These are phyloP conservation scores for Trypanosoma lewisi DNA, from an alignment of 208 protist genomes.

Conservation along the genomic window DNA sequence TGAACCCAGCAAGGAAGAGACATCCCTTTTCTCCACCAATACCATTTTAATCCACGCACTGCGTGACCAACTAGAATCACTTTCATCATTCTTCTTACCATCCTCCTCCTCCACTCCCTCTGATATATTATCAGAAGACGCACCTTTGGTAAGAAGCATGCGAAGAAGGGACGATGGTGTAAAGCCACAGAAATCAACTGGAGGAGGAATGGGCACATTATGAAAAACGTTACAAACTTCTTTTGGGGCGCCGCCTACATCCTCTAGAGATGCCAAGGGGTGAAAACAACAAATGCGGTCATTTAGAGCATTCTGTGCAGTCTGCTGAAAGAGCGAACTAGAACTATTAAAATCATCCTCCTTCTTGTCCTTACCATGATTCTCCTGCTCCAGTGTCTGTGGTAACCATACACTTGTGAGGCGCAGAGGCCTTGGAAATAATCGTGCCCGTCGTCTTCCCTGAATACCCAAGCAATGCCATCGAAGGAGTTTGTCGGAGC, in stretches of 20 bases:
- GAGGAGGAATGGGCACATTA: neutral
- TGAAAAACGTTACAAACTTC: neutral
- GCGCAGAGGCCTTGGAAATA: slow-evolving; percentile 47
- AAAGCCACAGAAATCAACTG: slow-evolving; percentile 21
- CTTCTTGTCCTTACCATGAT: neutral
- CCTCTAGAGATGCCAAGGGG: neutral
- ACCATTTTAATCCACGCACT: slow-evolving; percentile 23
- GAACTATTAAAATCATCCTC: neutral
- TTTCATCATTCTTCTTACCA: neutral
- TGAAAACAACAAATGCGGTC: slow-evolving; percentile 10
- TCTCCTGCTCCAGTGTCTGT: neutral
- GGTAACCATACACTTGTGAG: slow-evolving; percentile 41
- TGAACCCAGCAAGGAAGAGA: neutral
- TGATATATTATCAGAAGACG: neutral
- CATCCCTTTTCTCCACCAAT: neutral
- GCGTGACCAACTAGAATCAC: slow-evolving; percentile 22
- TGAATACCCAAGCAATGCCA: slow-evolving; percentile 77
- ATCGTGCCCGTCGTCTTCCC: slow-evolving; percentile 33
- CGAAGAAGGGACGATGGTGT: neutral
- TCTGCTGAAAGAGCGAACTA: neutral
- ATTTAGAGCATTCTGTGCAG: slow-evolving; percentile 13
- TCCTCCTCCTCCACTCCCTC: neutral
- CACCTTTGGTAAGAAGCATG: neutral
- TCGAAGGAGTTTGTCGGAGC: slow-evolving; percentile 86
- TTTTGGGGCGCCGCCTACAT: neutral